These are phyloP conservation scores for Podospora fimiseda DNA, from an alignment of 495 filamentous ascomycete genomes.

Conservation along the genomic window DNA sequence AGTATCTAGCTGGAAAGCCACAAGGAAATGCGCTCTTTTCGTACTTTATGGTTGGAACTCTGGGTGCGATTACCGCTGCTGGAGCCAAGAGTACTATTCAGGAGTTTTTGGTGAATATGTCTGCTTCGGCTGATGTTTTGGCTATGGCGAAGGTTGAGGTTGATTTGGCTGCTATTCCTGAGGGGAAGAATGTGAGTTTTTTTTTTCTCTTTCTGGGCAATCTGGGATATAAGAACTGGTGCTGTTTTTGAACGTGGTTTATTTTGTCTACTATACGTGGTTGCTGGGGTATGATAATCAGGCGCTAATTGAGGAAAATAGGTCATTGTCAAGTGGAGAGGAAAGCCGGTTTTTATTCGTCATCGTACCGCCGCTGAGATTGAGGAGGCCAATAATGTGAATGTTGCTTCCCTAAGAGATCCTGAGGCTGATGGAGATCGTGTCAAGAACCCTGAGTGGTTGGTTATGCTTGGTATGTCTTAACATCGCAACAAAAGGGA, in stretches of 20 bases:
- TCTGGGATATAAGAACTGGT: neutral
- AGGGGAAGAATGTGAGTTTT: constrained; percentile 99
- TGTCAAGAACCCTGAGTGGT: constrained; percentile 97
- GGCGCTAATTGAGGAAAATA: constrained; percentile 30
- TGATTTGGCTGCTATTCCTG: constrained; percentile 82
- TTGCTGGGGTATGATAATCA: too few species aligned
- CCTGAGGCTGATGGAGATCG: constrained; percentile 86
- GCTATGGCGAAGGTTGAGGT: constrained; percentile 99
- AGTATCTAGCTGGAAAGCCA: constrained; percentile 67
- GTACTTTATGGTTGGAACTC: constrained; percentile 97
- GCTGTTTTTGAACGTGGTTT: too few species aligned
- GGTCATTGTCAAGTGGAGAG: constrained; percentile 99
- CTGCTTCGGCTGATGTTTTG: constrained; percentile 95
- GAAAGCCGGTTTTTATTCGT: constrained; percentile 99
- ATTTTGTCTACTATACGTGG: too few species aligned
- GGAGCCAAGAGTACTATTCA: constrained; percentile 96
- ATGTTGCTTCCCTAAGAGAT: constrained; percentile 77
- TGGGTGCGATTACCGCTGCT: constrained; percentile 83
- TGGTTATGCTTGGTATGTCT: constrained; percentile 88
- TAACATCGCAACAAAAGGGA: neutral
- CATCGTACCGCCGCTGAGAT: constrained; percentile 90
- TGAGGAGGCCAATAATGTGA: constrained; percentile 70
- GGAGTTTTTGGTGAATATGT: constrained; percentile 99
- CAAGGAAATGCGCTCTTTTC: constrained; percentile 77
- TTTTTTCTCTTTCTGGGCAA: constrained; percentile 1